phyloP scores from a whole-genome alignment of 2,329 filamentous ascomycete genomes.

The Epichloe hybrida region DNA sequence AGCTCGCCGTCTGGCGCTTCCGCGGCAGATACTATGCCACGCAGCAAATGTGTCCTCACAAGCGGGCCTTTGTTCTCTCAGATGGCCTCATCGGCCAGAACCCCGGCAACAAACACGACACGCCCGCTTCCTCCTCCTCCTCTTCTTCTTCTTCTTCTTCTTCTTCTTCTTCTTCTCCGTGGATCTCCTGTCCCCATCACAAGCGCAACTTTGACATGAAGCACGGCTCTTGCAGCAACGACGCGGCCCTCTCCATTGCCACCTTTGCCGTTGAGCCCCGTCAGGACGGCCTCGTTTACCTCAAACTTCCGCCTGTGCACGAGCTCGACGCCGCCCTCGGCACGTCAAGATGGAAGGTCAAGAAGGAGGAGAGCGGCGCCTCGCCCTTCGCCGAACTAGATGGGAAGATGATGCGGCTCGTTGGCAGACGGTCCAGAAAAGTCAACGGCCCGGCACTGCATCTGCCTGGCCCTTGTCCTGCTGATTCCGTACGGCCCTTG shows the following conservation, averaged over 20 bases:
- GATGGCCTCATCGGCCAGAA: conserved; percentile 73
- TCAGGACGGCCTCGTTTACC: conserved; percentile 60
- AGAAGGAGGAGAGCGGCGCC: conserved; percentile 47
- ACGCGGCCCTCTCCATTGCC: conserved; percentile 63
- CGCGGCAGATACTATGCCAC: conserved; percentile 69
- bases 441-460: conserved; percentile 16
- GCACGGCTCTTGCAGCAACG: conserved; percentile 60
- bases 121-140: conserved; percentile 11
- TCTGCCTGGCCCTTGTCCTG: neutral
- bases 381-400: conserved; percentile 32
- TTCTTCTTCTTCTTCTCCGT: conserved; percentile 33
- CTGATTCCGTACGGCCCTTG: conserved; percentile 25
- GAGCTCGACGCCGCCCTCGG: conserved; percentile 71
- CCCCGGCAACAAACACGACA: conserved; percentile 9
- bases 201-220: conserved; percentile 78
- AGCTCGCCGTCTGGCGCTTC: conserved; percentile 77
- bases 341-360: conserved; percentile 66
- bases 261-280: conserved; percentile 68
- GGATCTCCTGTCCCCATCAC: conserved; percentile 77
- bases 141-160: neutral
- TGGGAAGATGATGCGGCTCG: conserved; percentile 20
- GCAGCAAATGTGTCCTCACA: conserved; percentile 93
- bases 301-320: conserved; percentile 65
- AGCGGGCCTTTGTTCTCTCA: conserved; percentile 76
- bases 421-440: conserved; percentile 18